These are phyloP conservation scores for Metschnikowia lunata DNA, from an alignment of 805 yeast species.

Conservation along the genomic window DNA sequence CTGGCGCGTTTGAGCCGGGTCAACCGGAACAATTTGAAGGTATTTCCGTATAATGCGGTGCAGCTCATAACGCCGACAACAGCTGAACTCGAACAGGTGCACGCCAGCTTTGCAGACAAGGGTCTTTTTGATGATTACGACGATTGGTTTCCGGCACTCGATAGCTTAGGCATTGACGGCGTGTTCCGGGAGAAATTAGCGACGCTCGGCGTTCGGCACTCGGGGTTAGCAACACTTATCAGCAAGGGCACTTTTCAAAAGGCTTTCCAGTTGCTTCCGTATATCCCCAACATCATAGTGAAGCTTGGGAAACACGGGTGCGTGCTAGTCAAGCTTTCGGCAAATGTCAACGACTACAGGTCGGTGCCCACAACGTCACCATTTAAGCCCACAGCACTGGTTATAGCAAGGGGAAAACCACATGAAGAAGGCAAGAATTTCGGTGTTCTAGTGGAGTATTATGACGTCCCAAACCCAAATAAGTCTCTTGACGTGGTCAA, in stretches of 20 bases:
- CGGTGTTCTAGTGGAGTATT: slow-evolving; percentile 65
- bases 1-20: slow-evolving; percentile 44
- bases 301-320: slow-evolving; percentile 70
- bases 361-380: slow-evolving; percentile 32
- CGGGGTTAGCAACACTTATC: slow-evolving; percentile 24
- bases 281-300: slow-evolving; percentile 57
- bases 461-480: slow-evolving; percentile 38
- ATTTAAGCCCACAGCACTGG: slow-evolving; percentile 22
- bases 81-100: slow-evolving; percentile 54
- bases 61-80: slow-evolving; percentile 65
- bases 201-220: slow-evolving; percentile 17
- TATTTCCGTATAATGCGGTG: slow-evolving; percentile 46
- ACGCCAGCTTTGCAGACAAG: slow-evolving; percentile 40
- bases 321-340: slow-evolving; percentile 34
- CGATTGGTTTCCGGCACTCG: slow-evolving; percentile 72
- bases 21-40: slow-evolving; percentile 24
- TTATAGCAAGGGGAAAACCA: slow-evolving; percentile 20
- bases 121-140: slow-evolving; percentile 48
- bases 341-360: slow-evolving; percentile 27
- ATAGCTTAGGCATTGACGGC: slow-evolving; percentile 48
- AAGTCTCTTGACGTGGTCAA: slow-evolving; percentile 40
- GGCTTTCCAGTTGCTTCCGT: slow-evolving; percentile 70
- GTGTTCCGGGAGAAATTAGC: slow-evolving; percentile 45
- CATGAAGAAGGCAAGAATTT: slow-evolving; percentile 20
- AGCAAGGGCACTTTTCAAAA: slow-evolving; percentile 55